Base-by-base conservation (phyloP, 345 rosid species). In the Melaleuca quinquenervia region DNA sequence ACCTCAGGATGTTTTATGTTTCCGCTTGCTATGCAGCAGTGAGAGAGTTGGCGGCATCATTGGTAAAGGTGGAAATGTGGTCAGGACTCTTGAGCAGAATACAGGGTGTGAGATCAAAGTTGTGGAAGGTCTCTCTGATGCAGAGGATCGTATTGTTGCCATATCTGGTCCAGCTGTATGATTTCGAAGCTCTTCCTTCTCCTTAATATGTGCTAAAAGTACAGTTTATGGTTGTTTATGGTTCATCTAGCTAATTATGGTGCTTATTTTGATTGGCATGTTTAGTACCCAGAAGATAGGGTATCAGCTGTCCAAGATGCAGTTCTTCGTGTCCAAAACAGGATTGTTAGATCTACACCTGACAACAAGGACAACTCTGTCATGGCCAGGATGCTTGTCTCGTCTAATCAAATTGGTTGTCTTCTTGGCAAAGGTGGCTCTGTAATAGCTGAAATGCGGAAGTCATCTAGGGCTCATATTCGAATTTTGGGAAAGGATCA, bases 391-490 rank as follows among this genome's bases (percentile, higher is more conserved):
- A 90, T 95, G 86, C 94, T 95, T 87, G 93, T 93, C 85, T 87
- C 94, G 9, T 91, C 94, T 11, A 91, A 92, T 90, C 95, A 95
- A 92, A 92, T 91, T 84, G 96, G 96, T 84, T 95, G 95, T 90
- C 95, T 95, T 80, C 94, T 95, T 87, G 98, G 96, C 84, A 93
- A 90, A 90, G 96, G 94, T 89, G 98, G 98, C 83, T 82, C 95
- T 29, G 89, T 93, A 88, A 94, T 94, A 88, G 91, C 94, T 83
- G 95, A 94, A 87, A 93, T 94, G 96, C 93, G 96, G 90, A 95
- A 91, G 86, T 90, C 87, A 51, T 74, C 96, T 85, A 92, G 96
- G 56, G 98, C 96, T 51, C 88, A 92, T 89, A 95, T 95, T 90
- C 95, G 95, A 48, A 91, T 94, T 56, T 75, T 92, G 87, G 95